Evolutionary conservation across 768 basidiomycete species (phyloP), one percentile per base, ranked within the genome.

Genomic region (Suillus plorans): DNA sequence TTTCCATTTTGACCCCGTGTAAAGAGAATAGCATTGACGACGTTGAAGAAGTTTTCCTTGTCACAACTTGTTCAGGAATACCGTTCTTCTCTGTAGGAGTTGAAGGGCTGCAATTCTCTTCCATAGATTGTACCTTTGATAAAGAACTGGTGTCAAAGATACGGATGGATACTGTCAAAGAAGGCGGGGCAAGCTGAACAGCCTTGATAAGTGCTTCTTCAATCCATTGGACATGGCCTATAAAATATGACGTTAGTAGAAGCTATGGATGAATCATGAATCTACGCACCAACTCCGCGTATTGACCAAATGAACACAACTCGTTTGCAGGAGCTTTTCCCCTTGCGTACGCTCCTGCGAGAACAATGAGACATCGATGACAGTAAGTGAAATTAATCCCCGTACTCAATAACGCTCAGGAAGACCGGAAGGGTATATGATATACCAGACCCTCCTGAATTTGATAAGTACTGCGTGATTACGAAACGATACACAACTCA

Each of bases 251-350:
- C 20, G 28, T 45, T 5, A 31, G n/a, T 10, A 16, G 34, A 49
- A 13, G 12, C 22, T 8, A 22, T 3, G 37, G 31, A 16, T n/a
- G 28, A 31, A 14, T n/a, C 7, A n/a, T 39, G 1, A 22, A 1
- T 45, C 34, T 67, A 66, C 70, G 70, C 68, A 85, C 85, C 77
- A 39, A 77, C 70, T 53, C 84, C 82, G 28, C 84, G 80, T 31
- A 86, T 75, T 1, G 77, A 74, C 85, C 85, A 86, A 13, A 86
- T 76, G 66, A 86, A 85, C 10, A 85, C 77, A 12, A 84, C 75
- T 50, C 83, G 76, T 14, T 76, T 74, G 57, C 75, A 75, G 1
- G 18, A 61, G 41, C 60, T 64, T 3, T 62, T 53, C 10, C 67
- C 66, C 13, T 66, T 70, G 37, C 72, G 71, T 1, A 69, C 72